Evolutionary conservation across 2,329 filamentous ascomycete genomes (phyloP).

Genomic region (Graphilbum sp.): DNA sequence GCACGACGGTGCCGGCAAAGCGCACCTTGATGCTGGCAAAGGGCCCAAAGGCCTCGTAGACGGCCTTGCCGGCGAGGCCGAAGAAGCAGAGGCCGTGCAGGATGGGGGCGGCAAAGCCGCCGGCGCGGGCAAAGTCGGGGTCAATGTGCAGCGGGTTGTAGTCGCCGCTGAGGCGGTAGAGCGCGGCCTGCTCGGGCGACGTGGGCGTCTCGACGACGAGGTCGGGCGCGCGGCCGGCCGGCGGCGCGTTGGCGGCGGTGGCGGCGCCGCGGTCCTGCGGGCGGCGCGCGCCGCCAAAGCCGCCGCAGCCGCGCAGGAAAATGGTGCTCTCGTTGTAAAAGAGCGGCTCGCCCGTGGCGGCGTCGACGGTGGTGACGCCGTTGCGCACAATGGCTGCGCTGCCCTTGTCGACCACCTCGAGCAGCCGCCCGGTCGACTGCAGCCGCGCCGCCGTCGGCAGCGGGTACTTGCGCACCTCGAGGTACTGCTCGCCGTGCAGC

Average conservation of each 20-base stretch:
- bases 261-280: conserved; percentile 61
- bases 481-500: conserved; percentile 95
- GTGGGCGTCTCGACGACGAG: conserved; percentile 73
- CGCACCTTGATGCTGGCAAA: conserved; percentile 88
- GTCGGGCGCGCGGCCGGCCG: conserved; percentile 55
- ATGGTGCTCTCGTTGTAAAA: conserved; percentile 96
- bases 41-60: conserved; percentile 66
- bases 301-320: conserved; percentile 81
- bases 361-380: conserved; percentile 69
- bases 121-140: conserved; percentile 83
- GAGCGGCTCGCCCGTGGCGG: conserved; percentile 69
- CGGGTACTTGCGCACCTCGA: conserved; percentile 83
- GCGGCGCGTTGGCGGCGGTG: conserved; percentile 64
- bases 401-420: conserved; percentile 95
- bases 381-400: conserved; percentile 69
- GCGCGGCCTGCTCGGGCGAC: conserved; percentile 74
- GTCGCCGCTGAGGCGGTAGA: conserved; percentile 89
- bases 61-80: conserved; percentile 78
- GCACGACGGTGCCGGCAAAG: conserved; percentile 72
- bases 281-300: conserved; percentile 74
- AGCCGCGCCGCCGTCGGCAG: conserved; percentile 73
- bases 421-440: conserved; percentile 58
- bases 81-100: conserved; percentile 95
- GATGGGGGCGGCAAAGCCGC: conserved; percentile 88
- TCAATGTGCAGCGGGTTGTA: conserved; percentile 95